Base-by-base conservation (phyloP, 306 rosid genomes). In the Gynostemma pentaphyllum region DNA sequence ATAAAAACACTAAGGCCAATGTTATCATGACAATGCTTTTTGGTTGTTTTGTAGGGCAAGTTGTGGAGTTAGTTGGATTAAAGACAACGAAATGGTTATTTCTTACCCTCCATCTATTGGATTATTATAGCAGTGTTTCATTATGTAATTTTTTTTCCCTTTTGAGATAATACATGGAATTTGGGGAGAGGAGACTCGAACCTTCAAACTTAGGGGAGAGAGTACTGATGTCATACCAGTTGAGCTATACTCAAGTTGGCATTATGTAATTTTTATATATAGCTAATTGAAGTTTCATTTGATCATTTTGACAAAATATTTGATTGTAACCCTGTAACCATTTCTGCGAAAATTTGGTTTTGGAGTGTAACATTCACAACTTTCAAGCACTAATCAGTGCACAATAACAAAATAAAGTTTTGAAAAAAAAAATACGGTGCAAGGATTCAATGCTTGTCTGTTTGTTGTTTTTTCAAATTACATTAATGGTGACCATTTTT, bases 371-470 rank as follows among this genome's bases (percentile, higher is more conserved):
- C 65, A 37, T 29, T 59, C 16, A 18, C 62, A 54, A 41, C 62
- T 16, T 53, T 21, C 13, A 53, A 29, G 18, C 46, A 57, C 1
- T 39, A 59, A 34, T 59, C 46, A 19, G 46, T 57, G 36, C 64
- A 19, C 65, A 34, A 16, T 59, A 59, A 59, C 65, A 59, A 36
- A 59, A 59, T 19, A 30, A 59, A 59, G 37, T 59, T n/a, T n/a
- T n/a, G n/a, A 59, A 59, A 59, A 59, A 9, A 5, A 2, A 59
- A 34, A 37, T 16, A 56, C 37, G 11, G 46, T 36, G 64, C 32
- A 18, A 59, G 9, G 19, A 21, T 59, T 37, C 64, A 5, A 29
- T 59, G 12, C n/a, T n/a, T n/a, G n/a, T n/a, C n/a, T n/a, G n/a
- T n/a, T n/a, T n/a, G n/a, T n/a, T n/a, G n/a, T n/a, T n/a, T n/a